Evolutionary conservation across 768 basidiomycete species (phyloP), one percentile per base, ranked within the genome.

Genomic region (Mycena kentingensis): DNA sequence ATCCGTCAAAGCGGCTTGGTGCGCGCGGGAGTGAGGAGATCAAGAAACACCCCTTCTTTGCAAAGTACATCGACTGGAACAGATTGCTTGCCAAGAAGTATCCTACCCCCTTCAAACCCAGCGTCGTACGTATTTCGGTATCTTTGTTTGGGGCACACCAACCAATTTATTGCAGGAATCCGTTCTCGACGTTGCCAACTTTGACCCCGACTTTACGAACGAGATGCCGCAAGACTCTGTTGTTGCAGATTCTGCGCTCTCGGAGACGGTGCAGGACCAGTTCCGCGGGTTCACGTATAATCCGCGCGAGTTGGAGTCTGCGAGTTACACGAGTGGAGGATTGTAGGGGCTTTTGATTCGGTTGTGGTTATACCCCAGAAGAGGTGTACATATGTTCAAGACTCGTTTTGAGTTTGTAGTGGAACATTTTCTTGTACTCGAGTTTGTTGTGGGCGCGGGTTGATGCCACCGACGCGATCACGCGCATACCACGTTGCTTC

Each of bases 101-200:
- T 47, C 93, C 94, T 64, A 94, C 96, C 1, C 90, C 93, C 6
- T 98, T 98, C 78, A 99, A 99, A 73, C 96, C 96, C 12, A 90
- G 88, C 59, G 96, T 98, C 57, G 91, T 91, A 70, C 68, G 90
- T 76, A 37, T 43, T 44, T 4, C 36, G n/a, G 49, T 36, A 29
- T n/a, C 11, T 13, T 24, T 25, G n/a, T 16, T 25, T 38, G 19
- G 28, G 22, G 49, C 24, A 21, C 25, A 28, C 29, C 39, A 44
- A 36, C 31, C n/a, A 37, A 38, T 26, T 62, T 12, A 26, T 50
- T 51, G 43, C 36, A 87, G 86, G 93, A 95, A 76, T 89, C 88
- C 49, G 94, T 94, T 1, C 82, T 97, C 38, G 95, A 97, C 67
- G 93, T 95, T 19, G 92, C 88, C 52, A 93, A 98, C 77, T 98